phyloP scores from a whole-genome alignment of 331 rosid genomes.

The Pyracantha coccinea region DNA sequence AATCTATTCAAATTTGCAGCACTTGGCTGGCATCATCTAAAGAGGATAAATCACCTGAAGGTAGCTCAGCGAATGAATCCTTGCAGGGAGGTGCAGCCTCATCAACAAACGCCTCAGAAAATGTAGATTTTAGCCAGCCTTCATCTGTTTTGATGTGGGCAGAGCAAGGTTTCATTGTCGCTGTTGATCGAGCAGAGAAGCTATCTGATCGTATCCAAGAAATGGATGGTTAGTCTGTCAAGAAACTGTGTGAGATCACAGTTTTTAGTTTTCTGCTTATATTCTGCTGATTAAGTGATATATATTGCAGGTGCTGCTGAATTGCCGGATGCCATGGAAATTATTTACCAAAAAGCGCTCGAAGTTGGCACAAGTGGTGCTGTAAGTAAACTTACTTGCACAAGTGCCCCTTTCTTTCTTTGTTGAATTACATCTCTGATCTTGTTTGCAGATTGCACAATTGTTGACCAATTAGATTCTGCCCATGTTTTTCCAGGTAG shows the following conservation, averaged over 20 bases:
- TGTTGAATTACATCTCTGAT: background rate
- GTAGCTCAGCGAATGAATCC: slow-evolving; percentile 31
- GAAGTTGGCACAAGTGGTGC: slow-evolving; percentile 61
- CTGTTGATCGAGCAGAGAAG: slow-evolving; percentile 67
- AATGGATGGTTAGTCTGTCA: slow-evolving; percentile 54
- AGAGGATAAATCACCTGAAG: slow-evolving; percentile 26
- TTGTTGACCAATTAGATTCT: background rate
- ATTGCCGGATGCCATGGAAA: slow-evolving; percentile 94
- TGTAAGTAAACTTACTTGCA: slow-evolving; percentile 37
- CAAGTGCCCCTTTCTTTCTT: background rate
- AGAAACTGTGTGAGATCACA: slow-evolving; percentile 7
- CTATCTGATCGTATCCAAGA: slow-evolving; percentile 40
- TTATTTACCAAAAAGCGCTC: slow-evolving; percentile 70
- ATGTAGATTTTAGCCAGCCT: slow-evolving; percentile 44
- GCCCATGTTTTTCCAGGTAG: slow-evolving; percentile 42
- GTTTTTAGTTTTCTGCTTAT: slow-evolving; percentile 3
- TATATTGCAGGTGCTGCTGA: slow-evolving; percentile 46
- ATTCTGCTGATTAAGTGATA: slow-evolving; percentile 8
- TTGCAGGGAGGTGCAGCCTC: slow-evolving; percentile 9
- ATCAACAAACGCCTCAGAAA: slow-evolving; percentile 26
- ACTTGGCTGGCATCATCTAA: slow-evolving; percentile 42
- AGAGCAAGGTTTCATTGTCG: slow-evolving; percentile 51
- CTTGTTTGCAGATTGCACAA: background rate
- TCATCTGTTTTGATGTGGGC: slow-evolving; percentile 59
- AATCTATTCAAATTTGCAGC: slow-evolving; percentile 49